Evolutionary conservation across 345 rosid species (phyloP), one percentile per base, ranked within the genome.

Genomic region (Gossypium herbaceum): DNA sequence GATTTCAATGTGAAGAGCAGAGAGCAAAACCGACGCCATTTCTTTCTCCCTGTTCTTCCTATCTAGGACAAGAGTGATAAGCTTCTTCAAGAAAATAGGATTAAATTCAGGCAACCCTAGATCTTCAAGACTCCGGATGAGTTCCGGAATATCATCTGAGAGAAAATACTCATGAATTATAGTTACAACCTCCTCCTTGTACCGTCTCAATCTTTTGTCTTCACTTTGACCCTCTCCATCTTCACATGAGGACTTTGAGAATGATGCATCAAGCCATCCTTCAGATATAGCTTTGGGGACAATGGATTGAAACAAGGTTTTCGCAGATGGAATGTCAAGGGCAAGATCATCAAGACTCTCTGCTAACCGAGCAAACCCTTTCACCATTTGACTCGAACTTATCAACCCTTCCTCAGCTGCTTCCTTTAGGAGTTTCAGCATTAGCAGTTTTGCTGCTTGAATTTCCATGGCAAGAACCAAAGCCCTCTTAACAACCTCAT

Each of bases 31-130:
- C 25, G 99, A 95, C 22, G 99, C 98, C 98, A 95, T 95, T 84
- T 95, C 99, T 78, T 95, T 95, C 85, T 95, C 99, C 83, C 94
- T 89, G 80, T 93, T 95, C 83, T 93, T 95, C 88, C 96, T 88
- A 83, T 95, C 99, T 88, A 95, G 76, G 47, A 98, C 98, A 82
- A 95, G 91, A 62, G 92, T 93, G n/a, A 95, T 88, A 68, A 95
- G 91, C 82, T 83, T 93, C 89, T 95, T 95, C 75, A 95, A 56
- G 77, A 95, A 95, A 63, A 91, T 72, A 1, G 99, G 92, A 80
- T 95, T 91, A 51, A 76, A 90, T 56, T 87, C 91, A 0, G 94
- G 98, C 57, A 80, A 71, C 15, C 87, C 93, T 22, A 93, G 84
- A 86, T 95, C 99, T 81, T 88, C 92, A 65, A 95, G 93, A 79